Percentiles rank a stretch among this genome's conserved stretches.
Evolutionary conservation across 768 basidiomycete species (phyloP).

Genomic region (Pisolithus marmoratus): DNA sequence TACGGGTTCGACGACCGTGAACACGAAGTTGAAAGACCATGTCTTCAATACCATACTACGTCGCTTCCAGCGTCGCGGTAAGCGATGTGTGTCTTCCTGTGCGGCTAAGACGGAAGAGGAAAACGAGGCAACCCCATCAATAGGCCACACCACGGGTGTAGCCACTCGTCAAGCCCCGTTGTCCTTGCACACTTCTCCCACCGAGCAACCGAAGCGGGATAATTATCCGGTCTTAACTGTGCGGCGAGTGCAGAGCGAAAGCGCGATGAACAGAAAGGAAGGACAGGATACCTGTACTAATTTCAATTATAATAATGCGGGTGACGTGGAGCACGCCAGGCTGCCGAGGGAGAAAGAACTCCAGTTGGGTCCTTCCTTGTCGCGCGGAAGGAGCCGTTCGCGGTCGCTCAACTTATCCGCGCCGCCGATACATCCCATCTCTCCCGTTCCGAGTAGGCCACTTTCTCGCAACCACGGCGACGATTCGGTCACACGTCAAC

Average conservation of each 20-base stretch:
- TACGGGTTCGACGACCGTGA: constrained; percentile 88
- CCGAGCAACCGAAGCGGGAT: constrained; percentile 34
- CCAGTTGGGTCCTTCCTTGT: constrained; percentile 22
- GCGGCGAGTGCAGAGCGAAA: constrained; percentile 64
- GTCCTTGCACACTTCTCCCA: constrained; percentile 10
- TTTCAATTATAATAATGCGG: constrained; percentile 33
- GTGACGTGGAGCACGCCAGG: constrained; percentile 13
- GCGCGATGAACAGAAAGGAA: constrained; percentile 33
- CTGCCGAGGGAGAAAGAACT: constrained; percentile 14
- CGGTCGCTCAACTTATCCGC: constrained; percentile 28
- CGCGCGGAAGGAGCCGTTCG: constrained; percentile 39
- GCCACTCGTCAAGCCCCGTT: constrained; percentile 9
- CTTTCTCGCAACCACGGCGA: constrained; percentile 35
- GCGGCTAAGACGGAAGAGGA: constrained; percentile 51
- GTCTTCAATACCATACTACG: constrained; percentile 88
- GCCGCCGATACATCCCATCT: constrained; percentile 21
- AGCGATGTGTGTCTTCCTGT: constrained; percentile 24
- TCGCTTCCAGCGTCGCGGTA: constrained; percentile 53
- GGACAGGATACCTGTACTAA: constrained; percentile 37
- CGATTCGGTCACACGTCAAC: constrained; percentile 70
- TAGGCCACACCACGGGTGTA: constrained; percentile 23
- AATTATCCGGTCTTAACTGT: constrained; percentile 33
- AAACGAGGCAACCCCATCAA: constrained; percentile 42
- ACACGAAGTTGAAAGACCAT: constrained; percentile 91
- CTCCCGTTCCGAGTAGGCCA: constrained; percentile 24